Percentiles rank a stretch among this genome's conserved stretches.
Conservation (phyloP, 1,284 basidiomycete species). For the Neolentinus lepideus region DNA sequence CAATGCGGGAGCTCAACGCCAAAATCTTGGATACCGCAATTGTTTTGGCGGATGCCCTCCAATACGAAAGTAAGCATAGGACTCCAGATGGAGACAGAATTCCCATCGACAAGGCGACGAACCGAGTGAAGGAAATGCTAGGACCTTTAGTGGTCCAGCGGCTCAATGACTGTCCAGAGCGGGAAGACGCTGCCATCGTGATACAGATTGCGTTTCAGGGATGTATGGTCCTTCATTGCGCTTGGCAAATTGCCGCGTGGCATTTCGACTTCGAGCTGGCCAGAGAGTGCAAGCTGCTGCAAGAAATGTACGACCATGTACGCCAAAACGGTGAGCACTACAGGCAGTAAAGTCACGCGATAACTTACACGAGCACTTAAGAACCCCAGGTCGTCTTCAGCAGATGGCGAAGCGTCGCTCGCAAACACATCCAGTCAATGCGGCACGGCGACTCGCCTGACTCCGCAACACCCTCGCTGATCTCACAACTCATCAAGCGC, state of each 20-base stretch:
- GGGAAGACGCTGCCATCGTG: neutral
- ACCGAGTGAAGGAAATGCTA: neutral
- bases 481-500: neutral
- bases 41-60: neutral
- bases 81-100: neutral
- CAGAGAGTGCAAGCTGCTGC: neutral
- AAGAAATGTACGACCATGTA: neutral
- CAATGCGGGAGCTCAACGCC: neutral
- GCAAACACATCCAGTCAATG: neutral
- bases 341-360: neutral
- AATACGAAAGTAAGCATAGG: neutral
- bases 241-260: neutral
- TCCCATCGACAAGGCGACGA: neutral
- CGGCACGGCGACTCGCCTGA: neutral
- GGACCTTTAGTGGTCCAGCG: neutral
- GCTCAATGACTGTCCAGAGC: neutral
- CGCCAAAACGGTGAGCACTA: neutral
- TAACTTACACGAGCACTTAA: neutral
- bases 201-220: neutral
- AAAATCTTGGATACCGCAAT: neutral
- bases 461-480: neutral
- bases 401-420: neutral
- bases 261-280: neutral
- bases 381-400: neutral
- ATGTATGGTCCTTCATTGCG: neutral